A percentile compares a stretch with the other conserved stretches of the same genome.
Conservation (phyloP, 441 rosid genomes). For the Adansonia rubrostipa region DNA sequence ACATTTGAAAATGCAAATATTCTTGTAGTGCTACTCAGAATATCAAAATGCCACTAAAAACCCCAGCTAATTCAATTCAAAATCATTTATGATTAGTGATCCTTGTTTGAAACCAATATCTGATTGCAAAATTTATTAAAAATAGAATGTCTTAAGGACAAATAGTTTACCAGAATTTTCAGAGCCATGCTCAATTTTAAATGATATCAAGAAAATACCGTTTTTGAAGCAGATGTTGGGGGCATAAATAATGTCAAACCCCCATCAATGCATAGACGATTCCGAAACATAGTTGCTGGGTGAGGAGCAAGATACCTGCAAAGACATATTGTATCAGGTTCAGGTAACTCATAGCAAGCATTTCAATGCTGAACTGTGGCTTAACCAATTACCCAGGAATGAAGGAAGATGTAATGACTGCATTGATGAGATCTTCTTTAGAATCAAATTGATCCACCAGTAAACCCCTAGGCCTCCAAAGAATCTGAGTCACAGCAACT, state of each 20-base stretch:
- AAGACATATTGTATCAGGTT: conserved; percentile 20
- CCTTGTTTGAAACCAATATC: not conserved
- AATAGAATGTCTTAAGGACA: not conserved
- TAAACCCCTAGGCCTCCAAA: conserved; percentile 86
- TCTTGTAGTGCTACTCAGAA: not conserved
- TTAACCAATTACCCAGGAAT: conserved; percentile 70
- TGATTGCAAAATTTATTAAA: not conserved
- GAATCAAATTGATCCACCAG: conserved; percentile 94
- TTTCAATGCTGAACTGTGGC: conserved; percentile 13
- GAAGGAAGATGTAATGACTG: conserved; percentile 84
- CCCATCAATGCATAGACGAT: conserved; percentile 88
- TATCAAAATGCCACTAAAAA: conserved; percentile 12
- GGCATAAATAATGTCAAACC: conserved; percentile 95
- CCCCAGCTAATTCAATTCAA: not conserved
- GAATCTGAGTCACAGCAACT: conserved; percentile 93
- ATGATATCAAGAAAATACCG: conserved; percentile 52
- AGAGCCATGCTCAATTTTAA: not conserved
- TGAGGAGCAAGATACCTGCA: conserved; percentile 92
- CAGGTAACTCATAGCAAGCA: conserved; percentile 23
- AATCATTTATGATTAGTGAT: conserved; percentile 6
- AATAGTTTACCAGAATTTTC: conserved; percentile 9
- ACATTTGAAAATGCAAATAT: conserved; percentile 4
- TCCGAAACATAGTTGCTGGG: conserved; percentile 85
- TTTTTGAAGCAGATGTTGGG: conserved; percentile 87
- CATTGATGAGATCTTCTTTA: conserved; percentile 80